Base-by-base conservation (phyloP, 2,329 filamentous ascomycete genomes). In the Fusarium sp. region DNA sequence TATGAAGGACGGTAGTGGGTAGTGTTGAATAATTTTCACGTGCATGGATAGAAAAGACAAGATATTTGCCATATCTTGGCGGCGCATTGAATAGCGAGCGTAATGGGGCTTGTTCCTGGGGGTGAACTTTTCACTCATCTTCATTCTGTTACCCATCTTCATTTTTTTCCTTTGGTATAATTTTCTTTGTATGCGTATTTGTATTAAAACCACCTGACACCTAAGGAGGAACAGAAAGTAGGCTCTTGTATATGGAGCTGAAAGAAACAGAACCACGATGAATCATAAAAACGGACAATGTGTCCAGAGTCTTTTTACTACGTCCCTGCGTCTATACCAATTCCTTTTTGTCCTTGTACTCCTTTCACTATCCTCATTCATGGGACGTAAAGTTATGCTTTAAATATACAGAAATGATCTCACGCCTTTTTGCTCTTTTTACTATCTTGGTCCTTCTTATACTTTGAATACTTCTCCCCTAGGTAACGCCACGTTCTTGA, bases 391-490 rank as follows among this genome's bases (percentile, higher is more conserved):
- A 31, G 45, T 12, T 22, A 31, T 42, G 38, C 41, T 20, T 17
- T 63, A 31, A 36, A 42, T 59, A 39, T 71, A 58, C 61, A 66
- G 47, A 41, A 42, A 39, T 38, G 6, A 56, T 39, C 24, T 36
- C 31, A 41, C 24, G 73, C 64, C 52, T 77, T 78, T 31, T 78
- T 78, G 20, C 69, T 54, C 63, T 80, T 77, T 36, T 76, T 72
- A 31, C 48, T 69, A 28, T 72, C 79, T 79, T 60, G 81, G 56
- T 87, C 87, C 75, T 87, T 84, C 22, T 83, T 84, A 78, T 86
- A 92, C 81, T 94, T 94, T 72, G 85, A 85, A 69, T 91, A 85
- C 87, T 99, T 99, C 81, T 98, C 96, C 48, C 88, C 86, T 62
- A 97, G 78, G 81, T 99, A 99, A 71, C 91, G 89, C 85, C 89